phyloP scores from a whole-genome alignment of 1,139 yeast genomes.

The Eremothecium cymbalariae region DNA sequence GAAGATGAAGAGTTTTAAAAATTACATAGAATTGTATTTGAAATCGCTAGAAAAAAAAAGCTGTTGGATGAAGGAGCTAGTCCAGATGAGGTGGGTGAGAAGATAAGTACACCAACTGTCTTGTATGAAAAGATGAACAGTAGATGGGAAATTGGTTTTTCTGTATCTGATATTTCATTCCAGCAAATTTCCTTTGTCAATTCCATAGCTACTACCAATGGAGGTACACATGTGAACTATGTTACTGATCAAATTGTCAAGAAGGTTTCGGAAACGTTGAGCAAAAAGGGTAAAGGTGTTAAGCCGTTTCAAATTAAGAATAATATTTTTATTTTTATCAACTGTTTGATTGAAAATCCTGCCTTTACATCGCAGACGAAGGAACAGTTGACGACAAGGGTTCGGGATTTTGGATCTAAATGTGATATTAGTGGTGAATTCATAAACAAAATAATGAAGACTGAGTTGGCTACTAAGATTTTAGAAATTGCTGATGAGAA shows the following conservation, averaged over 20 bases:
- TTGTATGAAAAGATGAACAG: conserved; percentile 71
- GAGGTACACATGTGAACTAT: conserved; percentile 92
- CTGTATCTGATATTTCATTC: conserved; percentile 83
- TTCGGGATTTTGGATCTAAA: conserved; percentile 80
- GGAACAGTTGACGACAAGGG: conserved; percentile 87
- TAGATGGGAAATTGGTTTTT: conserved; percentile 95
- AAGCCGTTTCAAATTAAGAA: conserved; percentile 85
- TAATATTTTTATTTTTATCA: conserved; percentile 83
- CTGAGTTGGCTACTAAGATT: conserved; percentile 77
- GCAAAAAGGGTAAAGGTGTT: conserved; percentile 68
- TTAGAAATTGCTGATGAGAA: conserved; percentile 77
- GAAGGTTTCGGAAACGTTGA: conserved; percentile 64
- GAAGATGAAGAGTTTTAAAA: conserved; percentile 66
- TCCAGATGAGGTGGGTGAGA: conserved; percentile 23
- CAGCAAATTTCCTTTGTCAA: conserved; percentile 96
- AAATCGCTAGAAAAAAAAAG: conserved; percentile 50
- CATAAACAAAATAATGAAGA: conserved; percentile 61
- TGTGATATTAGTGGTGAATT: conserved; percentile 66
- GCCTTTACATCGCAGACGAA: conserved; percentile 97
- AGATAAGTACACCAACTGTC: conserved; percentile 49
- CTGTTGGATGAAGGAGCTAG: conserved; percentile 34
- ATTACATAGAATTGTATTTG: conserved; percentile 84
- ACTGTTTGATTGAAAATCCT: conserved; percentile 91
- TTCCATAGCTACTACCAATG: conserved; percentile 94
- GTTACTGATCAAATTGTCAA: conserved; percentile 76